These are phyloP conservation scores for Pilobolus umbonatus DNA, from an alignment of 192 early-diverging fungal species.

Conservation along the genomic window DNA sequence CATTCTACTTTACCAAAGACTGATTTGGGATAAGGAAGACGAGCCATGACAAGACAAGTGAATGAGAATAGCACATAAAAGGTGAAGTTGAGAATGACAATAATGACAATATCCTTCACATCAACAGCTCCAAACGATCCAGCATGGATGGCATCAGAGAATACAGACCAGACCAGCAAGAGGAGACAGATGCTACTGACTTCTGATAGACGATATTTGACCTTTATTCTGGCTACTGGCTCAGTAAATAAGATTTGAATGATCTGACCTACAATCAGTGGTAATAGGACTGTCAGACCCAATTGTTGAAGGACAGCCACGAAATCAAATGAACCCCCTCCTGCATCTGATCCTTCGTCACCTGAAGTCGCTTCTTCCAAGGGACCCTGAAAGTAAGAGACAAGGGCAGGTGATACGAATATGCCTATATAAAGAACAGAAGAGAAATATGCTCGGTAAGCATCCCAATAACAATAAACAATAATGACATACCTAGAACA, in stretches of 20 bases:
- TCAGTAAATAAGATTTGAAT: constrained; percentile 42
- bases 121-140: constrained; percentile 44
- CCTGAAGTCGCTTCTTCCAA: constrained; percentile 14
- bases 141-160: constrained; percentile 62
- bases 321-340: constrained; percentile 38
- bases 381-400: constrained; percentile 42
- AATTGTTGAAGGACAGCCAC: constrained; percentile 48
- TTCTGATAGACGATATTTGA: constrained; percentile 45
- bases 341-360: constrained; percentile 10
- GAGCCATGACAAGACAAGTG: constrained; percentile 42
- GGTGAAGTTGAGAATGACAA: constrained; percentile 43
- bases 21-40: constrained; percentile 31
- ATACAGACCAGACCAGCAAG: constrained; percentile 67
- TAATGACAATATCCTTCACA: constrained; percentile 44
- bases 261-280: constrained; percentile 58
- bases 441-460: not conserved
- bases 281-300: constrained; percentile 56
- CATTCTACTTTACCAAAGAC: constrained; percentile 19
- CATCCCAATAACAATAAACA: not conserved
- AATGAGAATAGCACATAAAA: constrained; percentile 50
- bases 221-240: constrained; percentile 41
- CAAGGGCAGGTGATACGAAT: constrained; percentile 52
- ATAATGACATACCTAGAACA: constrained; percentile 29
- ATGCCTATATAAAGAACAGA: constrained; percentile 28
- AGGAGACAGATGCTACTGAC: constrained; percentile 56